Evolutionary conservation across 352 stramenopile species (phyloP), one percentile per base, ranked within the genome.

Genomic region (Pythium dissimile): DNA sequence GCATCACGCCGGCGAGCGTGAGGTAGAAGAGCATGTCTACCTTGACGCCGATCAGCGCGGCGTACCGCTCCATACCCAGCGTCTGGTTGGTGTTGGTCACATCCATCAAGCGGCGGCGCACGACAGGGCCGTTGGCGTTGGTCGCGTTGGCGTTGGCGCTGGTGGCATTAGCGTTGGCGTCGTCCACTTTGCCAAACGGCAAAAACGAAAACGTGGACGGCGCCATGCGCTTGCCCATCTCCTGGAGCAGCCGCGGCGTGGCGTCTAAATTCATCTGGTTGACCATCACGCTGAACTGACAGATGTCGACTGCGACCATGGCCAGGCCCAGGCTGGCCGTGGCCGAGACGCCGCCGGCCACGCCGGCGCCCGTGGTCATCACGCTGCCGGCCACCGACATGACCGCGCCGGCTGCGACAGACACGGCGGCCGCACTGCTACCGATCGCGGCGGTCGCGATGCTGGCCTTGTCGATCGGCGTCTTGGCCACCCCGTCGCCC

Each of bases 191-290:
- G 28, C 79, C 75, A 52, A 92, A 87, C 1, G 80, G 73, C 1
- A 92, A 64, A 59, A 92, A 92, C 10, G 49, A 67, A 52, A 87
- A 89, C 16, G 72, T 64, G 3, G 83, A 72, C 2, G 80, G 71
- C 5, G 80, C 64, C 78, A 90, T 87, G 38, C 77, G 70, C 43
- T 80, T 82, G 24, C 83, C 83, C 80, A 92, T 89, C 39, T 89
- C 76, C 62, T 89, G 77, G 26, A 92, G 71, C 51, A 90, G 75
- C 1, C 77, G 77, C 21, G 82, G 80, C 27, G 77, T 81, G 5
- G 77, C 80, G 32, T 92, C 78, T 20, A 92, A 62, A 65, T 92
- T 92, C 76, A 92, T 86, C 55, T 92, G 82, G 67, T 84, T 92
- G 27, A 92, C 71, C 82, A 92, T 92, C 50, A 92, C 76, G 10